A percentile compares a stretch with the other conserved stretches of the same genome.
These are phyloP conservation scores for Aspergillus saccharolyticus DNA, from an alignment of 495 filamentous ascomycete species.

Conservation along the genomic window DNA sequence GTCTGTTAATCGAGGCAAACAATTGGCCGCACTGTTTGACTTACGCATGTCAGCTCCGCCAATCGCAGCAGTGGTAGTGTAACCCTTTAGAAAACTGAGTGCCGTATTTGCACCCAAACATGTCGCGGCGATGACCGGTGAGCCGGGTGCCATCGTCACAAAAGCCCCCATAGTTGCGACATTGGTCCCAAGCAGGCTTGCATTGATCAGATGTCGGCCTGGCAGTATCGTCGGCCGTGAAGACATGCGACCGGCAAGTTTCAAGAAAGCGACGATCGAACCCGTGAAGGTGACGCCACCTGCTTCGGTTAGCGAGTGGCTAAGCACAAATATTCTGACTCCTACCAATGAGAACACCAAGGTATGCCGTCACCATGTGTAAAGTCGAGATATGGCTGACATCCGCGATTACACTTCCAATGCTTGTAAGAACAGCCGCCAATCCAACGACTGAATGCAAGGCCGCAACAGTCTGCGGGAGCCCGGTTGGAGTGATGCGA, in stretches of 20 bases:
- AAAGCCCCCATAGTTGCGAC: slow-evolving; percentile 75
- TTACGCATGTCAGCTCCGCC: slow-evolving; percentile 77
- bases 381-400: slow-evolving; percentile 61
- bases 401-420: slow-evolving; percentile 71
- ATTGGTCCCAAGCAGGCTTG: slow-evolving; percentile 63
- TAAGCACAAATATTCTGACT: neutral
- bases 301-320: slow-evolving; percentile 10
- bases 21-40: slow-evolving; percentile 2
- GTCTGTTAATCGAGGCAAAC: slow-evolving; percentile 5
- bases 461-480: slow-evolving; percentile 77
- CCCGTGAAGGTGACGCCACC: slow-evolving; percentile 79
- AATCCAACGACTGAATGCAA: slow-evolving; percentile 79
- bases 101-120: slow-evolving; percentile 67
- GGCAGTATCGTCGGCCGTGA: slow-evolving; percentile 64
- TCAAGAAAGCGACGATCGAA: slow-evolving; percentile 75
- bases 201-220: slow-evolving; percentile 66
- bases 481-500: slow-evolving; percentile 72
- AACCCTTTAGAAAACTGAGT: slow-evolving; percentile 76
- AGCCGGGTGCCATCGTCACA: slow-evolving; percentile 67
- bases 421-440: slow-evolving; percentile 74
- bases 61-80: slow-evolving; percentile 75
- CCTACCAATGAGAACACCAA: slow-evolving; percentile 68
- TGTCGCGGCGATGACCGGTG: slow-evolving; percentile 65
- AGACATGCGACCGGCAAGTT: slow-evolving; percentile 71
- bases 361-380: slow-evolving; percentile 72